Base-by-base conservation (phyloP, 768 basidiomycete genomes). In the Botryobasidium botryosum region DNA sequence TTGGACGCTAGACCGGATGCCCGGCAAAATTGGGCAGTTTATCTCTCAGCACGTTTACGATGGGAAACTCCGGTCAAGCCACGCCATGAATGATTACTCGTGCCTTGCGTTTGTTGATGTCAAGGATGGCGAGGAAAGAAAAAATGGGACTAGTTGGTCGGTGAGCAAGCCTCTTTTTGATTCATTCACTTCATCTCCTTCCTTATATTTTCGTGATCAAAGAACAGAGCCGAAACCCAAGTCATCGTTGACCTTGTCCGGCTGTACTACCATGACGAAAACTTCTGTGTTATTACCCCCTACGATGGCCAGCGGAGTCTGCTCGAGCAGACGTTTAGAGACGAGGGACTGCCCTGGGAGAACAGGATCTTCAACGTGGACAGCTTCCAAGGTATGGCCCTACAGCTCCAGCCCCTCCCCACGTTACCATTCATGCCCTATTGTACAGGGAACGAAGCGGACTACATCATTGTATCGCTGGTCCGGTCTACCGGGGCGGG, bases 361-460 rank as follows among this genome's bases (percentile, higher is more conserved):
- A 51, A 45, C 17, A 84, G 65, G 44, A 74, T 74, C 44, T 84
- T 79, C 62, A 82, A 79, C 56, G 74, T 84, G 21, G 81, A 84
- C 53, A 72, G 77, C 1, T 84, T 83, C 52, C 82, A 84, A 73
- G 82, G 17, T 29, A 21, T n/a, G n/a, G n/a, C n/a, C n/a, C n/a
- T n/a, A n/a, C n/a, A n/a, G n/a, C n/a, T n/a, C n/a, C n/a, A n/a
- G n/a, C n/a, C n/a, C n/a, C n/a, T n/a, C n/a, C n/a, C n/a, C n/a
- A n/a, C n/a, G n/a, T n/a, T n/a, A n/a, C n/a, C n/a, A n/a, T n/a
- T n/a, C n/a, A n/a, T n/a, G n/a, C n/a, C n/a, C n/a, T n/a, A n/a
- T n/a, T 32, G 7, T 7, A n/a, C 40, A 85, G 85, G 84, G 10
- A 86, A 86, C 66, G 85, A 88, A 55, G 79, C 79, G 44, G 75